Percentiles rank a stretch among this genome's conserved stretches.
Conservation (phyloP, 2,329 filamentous ascomycete genomes). For the Hypoxylon sp. region DNA sequence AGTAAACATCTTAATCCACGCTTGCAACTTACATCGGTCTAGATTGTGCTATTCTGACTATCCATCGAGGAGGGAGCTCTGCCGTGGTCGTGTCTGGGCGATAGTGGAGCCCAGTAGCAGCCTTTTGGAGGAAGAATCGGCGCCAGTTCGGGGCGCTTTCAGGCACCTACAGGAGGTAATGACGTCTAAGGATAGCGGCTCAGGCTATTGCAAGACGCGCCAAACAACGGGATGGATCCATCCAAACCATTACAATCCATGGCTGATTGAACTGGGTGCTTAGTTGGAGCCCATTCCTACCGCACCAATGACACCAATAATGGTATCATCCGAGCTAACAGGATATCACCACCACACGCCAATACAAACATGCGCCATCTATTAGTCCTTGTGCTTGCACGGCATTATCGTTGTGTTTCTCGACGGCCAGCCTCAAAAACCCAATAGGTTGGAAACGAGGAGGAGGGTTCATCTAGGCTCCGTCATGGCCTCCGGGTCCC, state of each 20-base stretch:
- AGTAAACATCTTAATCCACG: background rate
- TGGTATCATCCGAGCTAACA: conserved; percentile 35
- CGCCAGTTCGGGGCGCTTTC: conserved; percentile 8
- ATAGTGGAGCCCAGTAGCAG: background rate
- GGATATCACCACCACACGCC: conserved; percentile 26
- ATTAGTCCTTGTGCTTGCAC: conserved; percentile 22
- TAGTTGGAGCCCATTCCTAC: background rate
- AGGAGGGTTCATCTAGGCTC: background rate
- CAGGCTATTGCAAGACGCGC: background rate
- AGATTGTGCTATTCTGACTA: background rate
- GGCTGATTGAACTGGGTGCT: background rate
- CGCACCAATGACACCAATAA: conserved; percentile 15
- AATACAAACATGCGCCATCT: conserved; percentile 12
- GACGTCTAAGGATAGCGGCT: conserved; percentile 11
- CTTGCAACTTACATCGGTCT: background rate
- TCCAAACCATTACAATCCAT: too few relatives aligned
- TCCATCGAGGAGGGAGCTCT: background rate
- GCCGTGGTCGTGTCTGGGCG: background rate
- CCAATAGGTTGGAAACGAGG: background rate
- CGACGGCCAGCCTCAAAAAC: conserved; percentile 10
- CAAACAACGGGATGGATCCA: too few relatives aligned
- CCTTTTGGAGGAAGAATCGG: background rate
- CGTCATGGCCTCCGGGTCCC: conserved; percentile 32
- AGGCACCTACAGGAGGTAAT: conserved; percentile 10
- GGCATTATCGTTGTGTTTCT: conserved; percentile 17